Base-by-base conservation (phyloP, 2,329 filamentous ascomycete species). In the Davidsoniella eucalypti region DNA sequence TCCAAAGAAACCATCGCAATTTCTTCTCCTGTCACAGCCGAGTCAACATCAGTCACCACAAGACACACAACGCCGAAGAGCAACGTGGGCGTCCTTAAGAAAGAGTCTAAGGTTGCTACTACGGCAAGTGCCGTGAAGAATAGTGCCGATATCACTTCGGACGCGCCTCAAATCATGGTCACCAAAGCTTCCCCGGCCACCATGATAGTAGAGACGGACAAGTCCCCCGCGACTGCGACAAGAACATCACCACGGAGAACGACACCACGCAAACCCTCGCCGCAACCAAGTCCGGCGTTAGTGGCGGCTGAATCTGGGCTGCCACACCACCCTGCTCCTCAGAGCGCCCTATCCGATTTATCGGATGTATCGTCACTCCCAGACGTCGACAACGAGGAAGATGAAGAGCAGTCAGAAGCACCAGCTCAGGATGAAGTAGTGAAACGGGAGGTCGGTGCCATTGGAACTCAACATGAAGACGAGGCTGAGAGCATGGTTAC, bases 141-240 rank as follows among this genome's bases (percentile, higher is more conserved):
- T 9, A 9, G 9, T 29, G 10, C 10, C 4, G 26, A 33, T 9
- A 33, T 12, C 7, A 33, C 26, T 8, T 33, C 10, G 2, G 26
- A 33, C 10, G 41, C 48, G 21, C 48, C 41, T 21, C 41, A 50
- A 25, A 60, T 61, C 21, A 52, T 55, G 36, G 58, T 61, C 2
- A 58, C 50, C 23, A 46, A 59, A 36, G 57, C 54, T 17, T 54
- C 60, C 39, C 60, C 62, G 42, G 54, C 49, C 14, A 56, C 59
- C 18, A 56, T 51, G 50, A 46, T 56, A n/a, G 56, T 56, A 33
- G 57, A 60, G 44, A 46, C 45, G 8, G 52, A 16, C 18, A 38
- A 37, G 4, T 21, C 44, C 9, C 14, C 45, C 8, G 18, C 18
- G 7, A 23, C 21, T 14, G 21, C 25, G 21, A 21, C 16, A 4